Evolutionary conservation across 1,139 yeast genomes (phyloP).

Genomic region (Kodamaea arcana): DNA sequence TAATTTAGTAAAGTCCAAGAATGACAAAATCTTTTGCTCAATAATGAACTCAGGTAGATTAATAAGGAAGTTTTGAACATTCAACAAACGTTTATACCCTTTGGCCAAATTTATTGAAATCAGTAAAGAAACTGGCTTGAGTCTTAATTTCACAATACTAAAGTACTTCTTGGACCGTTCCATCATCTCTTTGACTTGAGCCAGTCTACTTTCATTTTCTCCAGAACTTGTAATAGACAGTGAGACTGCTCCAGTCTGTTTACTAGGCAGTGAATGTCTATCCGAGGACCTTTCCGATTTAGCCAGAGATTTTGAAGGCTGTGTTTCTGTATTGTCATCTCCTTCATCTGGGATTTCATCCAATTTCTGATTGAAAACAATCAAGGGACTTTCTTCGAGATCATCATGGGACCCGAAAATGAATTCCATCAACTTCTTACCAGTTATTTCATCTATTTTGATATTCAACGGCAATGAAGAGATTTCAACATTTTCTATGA

Average conservation of each 20-base stretch:
- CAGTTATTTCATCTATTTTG: conserved; percentile 58
- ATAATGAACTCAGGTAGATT: conserved; percentile 51
- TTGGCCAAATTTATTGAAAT: conserved; percentile 55
- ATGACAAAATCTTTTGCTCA: conserved; percentile 46
- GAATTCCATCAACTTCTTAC: conserved; percentile 51
- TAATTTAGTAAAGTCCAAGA: conserved; percentile 49
- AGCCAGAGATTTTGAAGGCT: neutral
- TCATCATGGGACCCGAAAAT: conserved; percentile 46
- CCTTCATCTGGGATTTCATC: conserved; percentile 9
- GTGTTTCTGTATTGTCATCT: conserved; percentile 7
- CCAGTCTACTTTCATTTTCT: conserved; percentile 23
- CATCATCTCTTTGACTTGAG: conserved; percentile 54
- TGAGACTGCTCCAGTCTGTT: neutral
- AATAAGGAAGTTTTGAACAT: conserved; percentile 56
- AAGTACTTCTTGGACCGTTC: conserved; percentile 55
- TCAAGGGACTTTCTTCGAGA: conserved; percentile 27
- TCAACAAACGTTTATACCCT: conserved; percentile 54
- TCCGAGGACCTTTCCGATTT: neutral
- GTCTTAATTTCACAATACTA: conserved; percentile 47
- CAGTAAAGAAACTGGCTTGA: conserved; percentile 46
- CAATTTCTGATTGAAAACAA: conserved; percentile 12
- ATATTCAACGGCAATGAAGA: conserved; percentile 52
- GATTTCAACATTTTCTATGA: conserved; percentile 52
- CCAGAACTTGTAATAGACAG: conserved; percentile 6
- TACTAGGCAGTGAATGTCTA: neutral